These are phyloP conservation scores for Alternaria rosae DNA, from an alignment of 2,329 filamentous ascomycete genomes.

Conservation along the genomic window DNA sequence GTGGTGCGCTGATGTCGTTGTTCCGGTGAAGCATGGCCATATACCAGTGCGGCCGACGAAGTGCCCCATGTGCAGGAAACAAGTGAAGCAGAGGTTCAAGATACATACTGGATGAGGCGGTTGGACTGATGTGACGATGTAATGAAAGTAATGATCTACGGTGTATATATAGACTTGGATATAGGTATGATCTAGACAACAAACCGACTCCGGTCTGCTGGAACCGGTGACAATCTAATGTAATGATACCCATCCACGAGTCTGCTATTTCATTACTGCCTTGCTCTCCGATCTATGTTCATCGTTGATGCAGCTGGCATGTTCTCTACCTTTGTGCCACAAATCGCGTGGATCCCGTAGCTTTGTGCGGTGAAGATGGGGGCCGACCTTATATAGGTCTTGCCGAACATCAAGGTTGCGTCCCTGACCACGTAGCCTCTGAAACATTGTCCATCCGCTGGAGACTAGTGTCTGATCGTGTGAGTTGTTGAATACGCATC, in stretches of 20 bases:
- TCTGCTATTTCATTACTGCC: background rate
- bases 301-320: background rate
- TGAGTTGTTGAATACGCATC: background rate
- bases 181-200: background rate
- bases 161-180: background rate
- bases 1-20: conserved; percentile 62
- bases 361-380: background rate
- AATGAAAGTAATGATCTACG: background rate
- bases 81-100: conserved; percentile 55
- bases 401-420: background rate
- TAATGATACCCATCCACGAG: background rate
- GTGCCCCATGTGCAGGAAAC: conserved; percentile 58
- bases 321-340: background rate
- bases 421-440: background rate
- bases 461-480: background rate
- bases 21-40: conserved; percentile 54
- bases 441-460: background rate
- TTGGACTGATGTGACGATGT: background rate
- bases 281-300: background rate
- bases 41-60: conserved; percentile 49
- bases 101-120: conserved; percentile 35
- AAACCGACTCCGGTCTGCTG: background rate
- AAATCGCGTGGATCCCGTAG: background rate
- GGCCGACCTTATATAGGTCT: background rate
- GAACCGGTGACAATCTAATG: background rate